Percentiles rank a stretch among this genome's conserved stretches.
These are phyloP conservation scores for Tricholoma flavovirens DNA, from an alignment of 768 basidiomycete genomes.

Conservation along the genomic window DNA sequence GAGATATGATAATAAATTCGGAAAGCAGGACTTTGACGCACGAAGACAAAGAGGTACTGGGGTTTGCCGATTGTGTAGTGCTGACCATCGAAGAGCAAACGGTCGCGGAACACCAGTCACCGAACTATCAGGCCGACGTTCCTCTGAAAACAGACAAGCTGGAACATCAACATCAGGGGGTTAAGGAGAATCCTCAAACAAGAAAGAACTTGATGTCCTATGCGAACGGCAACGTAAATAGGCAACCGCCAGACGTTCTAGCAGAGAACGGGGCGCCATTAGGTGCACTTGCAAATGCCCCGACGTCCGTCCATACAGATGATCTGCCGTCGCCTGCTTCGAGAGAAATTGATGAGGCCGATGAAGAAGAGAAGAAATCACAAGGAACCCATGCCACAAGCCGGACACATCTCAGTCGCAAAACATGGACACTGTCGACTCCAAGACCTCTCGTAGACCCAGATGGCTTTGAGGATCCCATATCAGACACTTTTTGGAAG, in stretches of 20 bases:
- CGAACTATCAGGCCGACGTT: conserved; percentile 21
- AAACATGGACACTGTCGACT: conserved; percentile 58
- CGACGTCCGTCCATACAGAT: conserved; percentile 34
- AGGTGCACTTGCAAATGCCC: conserved; percentile 53
- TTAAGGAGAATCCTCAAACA: conserved; percentile 4
- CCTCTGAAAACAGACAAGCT: not conserved
- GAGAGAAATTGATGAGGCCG: conserved; percentile 35
- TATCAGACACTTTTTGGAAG: conserved; percentile 85
- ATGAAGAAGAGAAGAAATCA: conserved; percentile 45
- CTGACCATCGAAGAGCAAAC: conserved; percentile 69
- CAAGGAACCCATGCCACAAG: conserved; percentile 44
- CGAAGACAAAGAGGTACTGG: conserved; percentile 45
- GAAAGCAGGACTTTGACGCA: conserved; percentile 49
- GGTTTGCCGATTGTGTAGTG: conserved; percentile 57
- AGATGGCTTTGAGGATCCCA: conserved; percentile 82
- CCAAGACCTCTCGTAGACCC: conserved; percentile 69
- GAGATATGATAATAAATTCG: conserved; percentile 36
- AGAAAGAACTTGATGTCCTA: conserved; percentile 3
- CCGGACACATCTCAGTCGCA: conserved; percentile 47
- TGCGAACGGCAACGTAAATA: conserved; percentile 4
- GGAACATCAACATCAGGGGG: conserved; percentile 4
- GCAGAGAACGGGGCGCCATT: conserved; percentile 39
- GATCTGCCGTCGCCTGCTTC: conserved; percentile 43
- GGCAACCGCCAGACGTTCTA: conserved; percentile 24
- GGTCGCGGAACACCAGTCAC: conserved; percentile 43